Base-by-base conservation (phyloP, 2,329 filamentous ascomycete species). In the Botryotinia convoluta region DNA sequence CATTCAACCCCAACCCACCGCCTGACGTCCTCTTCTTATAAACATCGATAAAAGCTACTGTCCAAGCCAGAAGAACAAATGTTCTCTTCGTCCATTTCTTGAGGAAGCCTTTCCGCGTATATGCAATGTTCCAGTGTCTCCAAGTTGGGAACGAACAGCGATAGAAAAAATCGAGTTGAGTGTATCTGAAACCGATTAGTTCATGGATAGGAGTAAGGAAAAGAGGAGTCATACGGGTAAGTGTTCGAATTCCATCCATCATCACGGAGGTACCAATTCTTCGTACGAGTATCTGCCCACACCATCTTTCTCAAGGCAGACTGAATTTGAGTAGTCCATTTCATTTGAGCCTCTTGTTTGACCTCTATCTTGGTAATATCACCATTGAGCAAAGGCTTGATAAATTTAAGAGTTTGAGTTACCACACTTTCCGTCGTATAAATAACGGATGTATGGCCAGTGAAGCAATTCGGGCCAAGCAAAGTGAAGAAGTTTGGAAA, bases 401-500 rank as follows among this genome's bases (percentile, higher is more conserved):
- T 85, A 76, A 90, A 86, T 3, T 86, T 86, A 35, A 90, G 75
- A 1, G 83, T 84, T 78, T 87, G 86, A 60, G 86, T 85, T 45
- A 89, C 83, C 81, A 87, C 87, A 77, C 88, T 89, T 77, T 90
- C 88, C 4, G 83, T 83, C 0, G 87, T 85, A 72, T 89, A 82
- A 57, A 90, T 86, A 8, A 89, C 87, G 42, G 84, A 86, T 4
- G 83, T 84, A 78, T 90, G 88, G 0, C 88, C 88, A 0, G 88
- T 90, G 0, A 83, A 86, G 0, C 86, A 88, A 75, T 90, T 90
- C 1, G 88, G 88, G 0, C 88, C 88, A 73, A 87, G 87, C 12
- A 89, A 82, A 71, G 88, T 84, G 81, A 90, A 89, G 78, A 89
- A 87, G 75, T 90, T 90, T 0, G 88, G 88, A 77, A 88, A 88